A percentile compares a stretch with the other conserved stretches of the same genome.
These are phyloP conservation scores for Paulownia fortunei DNA, from an alignment of 257 asterid genomes.

Conservation along the genomic window DNA sequence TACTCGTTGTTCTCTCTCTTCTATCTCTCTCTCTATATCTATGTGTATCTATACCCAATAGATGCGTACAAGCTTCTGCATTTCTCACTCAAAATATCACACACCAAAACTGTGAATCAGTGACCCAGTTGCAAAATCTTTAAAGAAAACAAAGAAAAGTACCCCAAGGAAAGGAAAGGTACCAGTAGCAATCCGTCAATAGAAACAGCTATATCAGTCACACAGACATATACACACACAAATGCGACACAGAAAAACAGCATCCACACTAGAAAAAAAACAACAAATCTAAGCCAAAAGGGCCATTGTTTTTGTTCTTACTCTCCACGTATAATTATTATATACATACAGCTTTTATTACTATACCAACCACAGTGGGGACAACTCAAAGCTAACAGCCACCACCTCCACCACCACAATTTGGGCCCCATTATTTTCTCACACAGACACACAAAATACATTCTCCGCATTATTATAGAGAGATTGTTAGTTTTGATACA, in stretches of 20 bases:
- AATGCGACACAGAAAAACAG: neutral
- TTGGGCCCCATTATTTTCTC: slow-evolving; percentile 34
- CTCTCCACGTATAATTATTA: slow-evolving; percentile 16
- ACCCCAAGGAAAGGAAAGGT: neutral
- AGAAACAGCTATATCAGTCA: neutral
- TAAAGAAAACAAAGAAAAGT: neutral
- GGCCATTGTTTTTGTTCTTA: neutral
- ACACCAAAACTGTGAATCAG: slow-evolving; percentile 2
- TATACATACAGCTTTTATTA: slow-evolving; percentile 17
- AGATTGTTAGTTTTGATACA: slow-evolving; percentile 21
- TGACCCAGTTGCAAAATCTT: neutral
- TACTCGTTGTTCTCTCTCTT: neutral
- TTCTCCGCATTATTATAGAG: slow-evolving; percentile 25
- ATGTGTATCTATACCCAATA: neutral
- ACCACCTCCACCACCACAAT: slow-evolving; percentile 20
- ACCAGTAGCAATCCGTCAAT: neutral
- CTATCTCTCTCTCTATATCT: neutral
- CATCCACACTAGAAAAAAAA: neutral
- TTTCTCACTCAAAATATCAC: neutral
- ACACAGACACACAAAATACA: neutral
- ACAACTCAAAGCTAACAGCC: slow-evolving; percentile 20
- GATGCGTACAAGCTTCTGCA: neutral
- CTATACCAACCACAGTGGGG: slow-evolving; percentile 37
- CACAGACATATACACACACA: neutral
- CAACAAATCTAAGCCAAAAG: neutral